Conservation (phyloP, 768 basidiomycete genomes). For the Podaxis sp. region DNA sequence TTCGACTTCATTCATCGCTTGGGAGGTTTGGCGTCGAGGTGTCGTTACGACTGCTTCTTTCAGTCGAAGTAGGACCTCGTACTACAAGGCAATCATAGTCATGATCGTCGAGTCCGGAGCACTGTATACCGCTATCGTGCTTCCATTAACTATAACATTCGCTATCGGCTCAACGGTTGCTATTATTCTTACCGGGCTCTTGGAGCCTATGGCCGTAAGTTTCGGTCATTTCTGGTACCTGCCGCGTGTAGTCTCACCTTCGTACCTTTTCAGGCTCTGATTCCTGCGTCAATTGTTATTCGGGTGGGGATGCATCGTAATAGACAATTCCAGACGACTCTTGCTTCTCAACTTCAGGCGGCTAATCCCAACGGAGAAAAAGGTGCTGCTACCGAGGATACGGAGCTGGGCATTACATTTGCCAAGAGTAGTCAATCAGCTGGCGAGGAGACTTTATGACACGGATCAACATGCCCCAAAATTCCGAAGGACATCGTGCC, state of each 20-base stretch:
- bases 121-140: constrained; percentile 1
- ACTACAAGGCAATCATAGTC: constrained; percentile 3
- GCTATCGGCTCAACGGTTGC: background rate
- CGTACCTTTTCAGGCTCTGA: background rate
- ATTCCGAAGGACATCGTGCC: no score
- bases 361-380: background rate
- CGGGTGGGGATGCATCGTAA: background rate
- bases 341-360: background rate
- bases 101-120: constrained; percentile 6
- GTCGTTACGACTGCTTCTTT: background rate
- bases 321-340: background rate
- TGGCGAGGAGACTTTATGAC: background rate
- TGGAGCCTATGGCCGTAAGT: constrained; percentile 1
- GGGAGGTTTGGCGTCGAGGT: background rate
- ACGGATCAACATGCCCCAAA: no score
- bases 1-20: constrained; percentile 7
- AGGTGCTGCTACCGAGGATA: background rate
- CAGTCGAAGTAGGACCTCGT: background rate
- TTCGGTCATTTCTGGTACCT: background rate
- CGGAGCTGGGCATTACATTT: background rate
- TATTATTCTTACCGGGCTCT: background rate
- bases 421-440: background rate
- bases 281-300: constrained; percentile 3
- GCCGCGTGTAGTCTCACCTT: background rate
- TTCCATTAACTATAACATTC: background rate